Percentiles rank a stretch among this genome's conserved stretches.
Conservation (phyloP, 1,284 basidiomycete genomes). For the Ceratobasidium theobromae region DNA sequence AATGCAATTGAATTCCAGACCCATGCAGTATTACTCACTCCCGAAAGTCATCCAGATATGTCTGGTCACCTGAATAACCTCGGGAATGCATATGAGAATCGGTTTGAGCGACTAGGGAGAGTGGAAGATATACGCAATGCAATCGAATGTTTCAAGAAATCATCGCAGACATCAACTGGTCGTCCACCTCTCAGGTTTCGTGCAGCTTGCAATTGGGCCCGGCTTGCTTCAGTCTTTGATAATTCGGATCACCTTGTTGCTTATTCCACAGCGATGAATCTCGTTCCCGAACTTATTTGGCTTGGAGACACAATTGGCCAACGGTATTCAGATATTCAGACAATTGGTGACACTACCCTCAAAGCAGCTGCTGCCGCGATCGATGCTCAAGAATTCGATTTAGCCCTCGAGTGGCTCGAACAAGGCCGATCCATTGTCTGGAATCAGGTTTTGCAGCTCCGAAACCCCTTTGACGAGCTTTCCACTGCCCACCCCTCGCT, state of each 20-base stretch:
- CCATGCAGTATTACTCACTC: too few species aligned
- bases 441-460: slow-evolving; percentile 42
- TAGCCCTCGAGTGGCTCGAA: too few species aligned
- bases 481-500: not conserved
- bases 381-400: too few species aligned
- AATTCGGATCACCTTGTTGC: not conserved
- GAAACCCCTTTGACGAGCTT: slow-evolving; percentile 42
- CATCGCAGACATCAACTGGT: not conserved
- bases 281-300: slow-evolving; percentile 25
- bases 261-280: not conserved
- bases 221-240: not conserved
- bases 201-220: slow-evolving; percentile 8
- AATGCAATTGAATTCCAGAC: too few species aligned
- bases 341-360: too few species aligned
- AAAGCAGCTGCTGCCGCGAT: too few species aligned
- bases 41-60: too few species aligned
- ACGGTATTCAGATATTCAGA: not conserved
- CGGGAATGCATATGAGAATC: too few species aligned
- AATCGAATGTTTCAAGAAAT: not conserved
- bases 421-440: slow-evolving; percentile 42
- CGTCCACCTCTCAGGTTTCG: not conserved
- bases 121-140: not conserved
- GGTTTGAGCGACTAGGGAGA: too few species aligned
- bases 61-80: too few species aligned
- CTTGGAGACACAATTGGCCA: not conserved